Evolutionary conservation across 108 stramenopile species (phyloP).

Genomic region (Nannochloropsis granulata): DNA sequence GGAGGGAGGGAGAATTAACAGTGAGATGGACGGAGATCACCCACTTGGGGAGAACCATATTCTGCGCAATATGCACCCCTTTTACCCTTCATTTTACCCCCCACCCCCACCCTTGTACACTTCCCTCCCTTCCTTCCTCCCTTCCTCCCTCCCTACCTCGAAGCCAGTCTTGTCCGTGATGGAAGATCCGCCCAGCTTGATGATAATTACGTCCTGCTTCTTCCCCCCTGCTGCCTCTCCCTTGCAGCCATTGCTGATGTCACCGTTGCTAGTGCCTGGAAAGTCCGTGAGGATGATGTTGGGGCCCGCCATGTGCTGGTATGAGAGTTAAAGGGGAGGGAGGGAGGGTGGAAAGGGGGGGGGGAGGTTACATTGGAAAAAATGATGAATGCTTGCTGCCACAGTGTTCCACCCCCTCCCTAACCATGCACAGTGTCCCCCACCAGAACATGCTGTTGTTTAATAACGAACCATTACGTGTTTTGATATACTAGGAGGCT

Average conservation of each 20-base stretch:
- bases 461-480: too few relatives aligned
- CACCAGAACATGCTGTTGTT: too few relatives aligned
- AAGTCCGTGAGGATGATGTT: too few relatives aligned
- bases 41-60: background rate
- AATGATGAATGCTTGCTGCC: too few relatives aligned
- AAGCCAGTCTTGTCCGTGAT: background rate
- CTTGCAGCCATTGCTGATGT: background rate
- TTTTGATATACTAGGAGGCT: too few relatives aligned
- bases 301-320: too few relatives aligned
- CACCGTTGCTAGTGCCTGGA: background rate
- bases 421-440: too few relatives aligned
- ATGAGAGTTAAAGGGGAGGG: too few relatives aligned
- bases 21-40: background rate
- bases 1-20: background rate
- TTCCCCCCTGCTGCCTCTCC: background rate
- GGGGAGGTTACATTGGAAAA: too few relatives aligned
- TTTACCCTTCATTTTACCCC: background rate
- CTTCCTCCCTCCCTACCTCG: background rate
- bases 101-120: background rate
- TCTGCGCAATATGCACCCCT: background rate
- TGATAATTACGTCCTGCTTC: background rate
- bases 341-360: too few relatives aligned
- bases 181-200: background rate
- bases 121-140: background rate
- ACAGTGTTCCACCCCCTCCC: too few relatives aligned